Conservation (phyloP, 495 filamentous ascomycete genomes). For the Penicillium lagena region DNA sequence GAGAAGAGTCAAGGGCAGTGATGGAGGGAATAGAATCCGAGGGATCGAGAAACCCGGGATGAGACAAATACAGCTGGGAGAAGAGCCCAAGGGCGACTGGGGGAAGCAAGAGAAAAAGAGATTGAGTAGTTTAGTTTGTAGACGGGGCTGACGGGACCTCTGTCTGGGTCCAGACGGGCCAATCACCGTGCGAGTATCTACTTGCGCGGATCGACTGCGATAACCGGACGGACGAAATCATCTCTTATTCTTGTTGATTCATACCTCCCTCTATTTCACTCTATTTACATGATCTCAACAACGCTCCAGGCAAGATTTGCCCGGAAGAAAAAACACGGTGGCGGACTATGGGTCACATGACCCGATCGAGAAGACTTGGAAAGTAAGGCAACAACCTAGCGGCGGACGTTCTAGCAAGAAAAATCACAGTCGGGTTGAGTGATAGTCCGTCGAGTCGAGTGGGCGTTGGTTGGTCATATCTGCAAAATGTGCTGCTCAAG, state of each 20-base stretch:
- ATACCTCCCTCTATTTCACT: too few relatives aligned
- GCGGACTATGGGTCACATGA: too few relatives aligned
- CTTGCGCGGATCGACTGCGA: constrained; percentile 6
- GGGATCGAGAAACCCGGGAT: neutral
- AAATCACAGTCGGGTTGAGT: too few relatives aligned
- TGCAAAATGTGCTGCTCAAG: too few relatives aligned
- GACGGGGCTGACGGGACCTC: constrained; percentile 6
- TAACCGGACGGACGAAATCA: neutral
- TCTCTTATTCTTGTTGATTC: neutral
- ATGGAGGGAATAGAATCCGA: constrained; percentile 1
- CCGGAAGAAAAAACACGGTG: too few relatives aligned
- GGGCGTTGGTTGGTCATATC: too few relatives aligned
- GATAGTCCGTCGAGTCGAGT: too few relatives aligned
- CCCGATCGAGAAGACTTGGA: too few relatives aligned
- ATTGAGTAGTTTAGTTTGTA: constrained; percentile 25
- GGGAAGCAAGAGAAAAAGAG: constrained; percentile 21
- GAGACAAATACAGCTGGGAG: constrained; percentile 4
- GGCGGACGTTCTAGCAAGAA: too few relatives aligned
- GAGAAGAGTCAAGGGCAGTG: constrained; percentile 1
- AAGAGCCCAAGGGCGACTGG: constrained; percentile 6
- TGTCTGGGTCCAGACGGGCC: constrained; percentile 11
- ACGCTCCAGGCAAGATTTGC: too few relatives aligned
- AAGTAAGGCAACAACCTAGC: too few relatives aligned
- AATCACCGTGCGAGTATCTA: constrained; percentile 16
- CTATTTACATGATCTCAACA: neutral